phyloP scores from a whole-genome alignment of 306 rosid genomes.

The Cucurbita pepo region DNA sequence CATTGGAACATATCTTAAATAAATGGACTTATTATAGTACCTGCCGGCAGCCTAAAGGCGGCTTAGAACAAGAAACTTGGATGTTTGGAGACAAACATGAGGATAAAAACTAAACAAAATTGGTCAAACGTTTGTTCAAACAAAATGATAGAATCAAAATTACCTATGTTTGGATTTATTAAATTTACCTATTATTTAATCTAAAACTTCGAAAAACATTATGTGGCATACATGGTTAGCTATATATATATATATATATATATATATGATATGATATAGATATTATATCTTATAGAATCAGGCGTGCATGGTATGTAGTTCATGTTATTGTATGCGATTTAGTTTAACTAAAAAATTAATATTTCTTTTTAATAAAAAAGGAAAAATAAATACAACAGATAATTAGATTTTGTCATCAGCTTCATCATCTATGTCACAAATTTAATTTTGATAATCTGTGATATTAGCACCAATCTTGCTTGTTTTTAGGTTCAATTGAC shows the following conservation, averaged over 20 bases:
- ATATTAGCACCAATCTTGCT: slow-evolving; percentile 21
- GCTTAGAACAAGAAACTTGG: background rate
- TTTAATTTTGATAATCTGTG: background rate
- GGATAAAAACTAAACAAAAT: background rate
- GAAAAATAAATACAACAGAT: background rate
- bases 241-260: background rate
- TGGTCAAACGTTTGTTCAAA: background rate
- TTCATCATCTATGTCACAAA: background rate
- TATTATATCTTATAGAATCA: background rate
- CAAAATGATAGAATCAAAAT: background rate
- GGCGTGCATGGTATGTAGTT: background rate
- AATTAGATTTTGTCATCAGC: slow-evolving; percentile 14
- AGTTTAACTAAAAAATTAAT: background rate
- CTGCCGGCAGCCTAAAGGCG: background rate
- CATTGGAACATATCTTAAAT: background rate
- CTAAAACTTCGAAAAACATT: no score
- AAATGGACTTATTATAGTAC: background rate
- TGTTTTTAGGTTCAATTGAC: slow-evolving; percentile 13
- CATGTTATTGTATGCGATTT: no score
- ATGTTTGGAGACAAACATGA: background rate
- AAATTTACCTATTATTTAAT: no score
- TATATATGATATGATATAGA: background rate
- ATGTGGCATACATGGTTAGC: no score
- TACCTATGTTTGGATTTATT: background rate
- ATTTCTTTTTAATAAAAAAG: background rate